Base-by-base conservation (phyloP, 2,329 filamentous ascomycete species). In the Diaporthe sp. region DNA sequence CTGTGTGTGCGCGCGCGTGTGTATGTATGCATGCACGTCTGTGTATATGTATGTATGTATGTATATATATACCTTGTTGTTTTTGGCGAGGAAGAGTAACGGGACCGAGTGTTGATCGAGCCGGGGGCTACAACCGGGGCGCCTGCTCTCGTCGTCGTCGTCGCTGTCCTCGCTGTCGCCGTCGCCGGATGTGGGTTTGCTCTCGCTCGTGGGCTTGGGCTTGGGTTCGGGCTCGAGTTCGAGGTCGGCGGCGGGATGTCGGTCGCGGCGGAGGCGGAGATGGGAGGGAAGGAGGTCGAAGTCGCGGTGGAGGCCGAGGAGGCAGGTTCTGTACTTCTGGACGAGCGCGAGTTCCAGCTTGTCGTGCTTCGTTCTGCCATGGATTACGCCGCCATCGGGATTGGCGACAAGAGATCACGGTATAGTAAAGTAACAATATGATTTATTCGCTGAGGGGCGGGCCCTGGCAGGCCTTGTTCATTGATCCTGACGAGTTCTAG, bases 331-430 rank as follows among this genome's bases (percentile, higher is more conserved):
- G 77, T 72, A 88, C 88, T 88, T 87, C 85, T 85, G 83, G 86
- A 73, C 76, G 73, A 85, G 84, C 86, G 86, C 86, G 83, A 82
- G 80, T 85, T 77, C 76, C 76, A 77, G 68, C 73, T 86, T 85
- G 85, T 84, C 84, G 83, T 81, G 82, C 85, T 91, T 91, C 87
- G 90, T 88, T 91, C 90, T 91, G 90, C 90, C 90, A 92, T 92
- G 89, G 88, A 90, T 90, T 91, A 92, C 68, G 76, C 76, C 90
- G 90, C 90, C 90, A 92, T 92, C 84, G 87, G 89, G 86, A 88
- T 86, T 84, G 85, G 78, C 74, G 79, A 78, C 77, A 76, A 65
- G 34, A 53, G 60, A 51, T 53, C 42, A 73, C 55, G 22, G 57
- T 42, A 44, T 47, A 37, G 49, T 65, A 20, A 55, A 55, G 65